A percentile compares a stretch with the other conserved stretches of the same genome.
Evolutionary conservation across 73 alveolate genomes (phyloP).

Genomic region (Paramecium pentaurelia): DNA sequence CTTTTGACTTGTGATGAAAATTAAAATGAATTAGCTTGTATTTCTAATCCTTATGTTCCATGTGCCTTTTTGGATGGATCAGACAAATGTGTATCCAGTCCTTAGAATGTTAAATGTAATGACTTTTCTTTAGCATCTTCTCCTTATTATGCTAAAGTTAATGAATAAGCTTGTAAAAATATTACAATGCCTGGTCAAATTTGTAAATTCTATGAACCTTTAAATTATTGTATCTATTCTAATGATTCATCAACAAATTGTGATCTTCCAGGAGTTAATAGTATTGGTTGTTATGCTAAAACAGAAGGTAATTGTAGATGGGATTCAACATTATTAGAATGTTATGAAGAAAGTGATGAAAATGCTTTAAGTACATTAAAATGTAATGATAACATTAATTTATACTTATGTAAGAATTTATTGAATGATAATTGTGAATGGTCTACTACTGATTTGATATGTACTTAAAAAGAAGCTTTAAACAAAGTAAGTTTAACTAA

Average conservation of each 20-base stretch:
- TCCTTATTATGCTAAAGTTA: not conserved
- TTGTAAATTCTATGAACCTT: not conserved
- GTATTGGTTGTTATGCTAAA: not conserved
- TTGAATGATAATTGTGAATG: not conserved
- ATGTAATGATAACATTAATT: not conserved
- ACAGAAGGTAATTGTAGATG: not conserved
- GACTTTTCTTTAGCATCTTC: not conserved
- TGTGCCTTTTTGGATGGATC: not conserved
- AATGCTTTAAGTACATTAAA: not conserved
- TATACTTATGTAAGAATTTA: not conserved
- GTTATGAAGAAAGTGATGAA: not conserved
- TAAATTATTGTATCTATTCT: not conserved
- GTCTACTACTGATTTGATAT: not conserved
- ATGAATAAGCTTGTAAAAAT: not conserved
- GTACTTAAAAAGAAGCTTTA: not conserved
- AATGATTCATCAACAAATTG: not conserved
- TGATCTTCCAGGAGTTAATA: not conserved
- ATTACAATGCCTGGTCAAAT: not conserved
- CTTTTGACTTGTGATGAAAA: not conserved
- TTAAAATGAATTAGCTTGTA: not conserved
- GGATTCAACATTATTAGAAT: not conserved
- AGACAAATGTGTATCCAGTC: slow-evolving; percentile 3
- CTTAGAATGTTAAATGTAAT: not conserved
- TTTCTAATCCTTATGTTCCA: not conserved
- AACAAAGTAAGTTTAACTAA: not conserved